Percentiles rank a stretch among this genome's conserved stretches.
Conservation (phyloP, 2,329 filamentous ascomycete species). For the Trichophyton rubrum region DNA sequence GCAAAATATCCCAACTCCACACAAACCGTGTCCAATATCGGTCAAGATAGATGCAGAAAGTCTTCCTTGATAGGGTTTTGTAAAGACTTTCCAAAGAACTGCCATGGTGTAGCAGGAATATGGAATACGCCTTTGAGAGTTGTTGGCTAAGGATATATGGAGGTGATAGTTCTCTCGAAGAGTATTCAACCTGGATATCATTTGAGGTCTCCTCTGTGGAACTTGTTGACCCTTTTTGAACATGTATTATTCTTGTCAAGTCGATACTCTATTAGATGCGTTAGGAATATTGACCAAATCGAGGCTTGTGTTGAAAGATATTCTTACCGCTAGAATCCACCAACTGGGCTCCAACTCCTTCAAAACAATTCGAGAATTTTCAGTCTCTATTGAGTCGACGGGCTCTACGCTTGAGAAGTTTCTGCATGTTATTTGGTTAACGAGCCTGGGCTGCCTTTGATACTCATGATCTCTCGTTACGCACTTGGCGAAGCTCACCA, state of each 20-base stretch:
- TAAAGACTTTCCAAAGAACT: conserved; percentile 60
- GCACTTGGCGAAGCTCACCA: conserved; percentile 76
- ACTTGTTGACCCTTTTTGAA: conserved; percentile 15
- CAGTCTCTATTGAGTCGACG: conserved; percentile 80
- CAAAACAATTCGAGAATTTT: conserved; percentile 71
- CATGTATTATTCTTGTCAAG: conserved; percentile 58
- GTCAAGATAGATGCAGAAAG: conserved; percentile 60
- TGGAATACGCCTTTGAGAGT: conserved; percentile 65
- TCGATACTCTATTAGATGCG: conserved; percentile 53
- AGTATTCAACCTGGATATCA: conserved; percentile 55
- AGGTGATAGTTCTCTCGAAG: conserved; percentile 78
- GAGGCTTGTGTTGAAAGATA: not conserved
- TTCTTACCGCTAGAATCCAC: conserved; percentile 83
- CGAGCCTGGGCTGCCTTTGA: not conserved
- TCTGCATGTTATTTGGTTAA: conserved; percentile 27
- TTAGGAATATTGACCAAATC: not conserved
- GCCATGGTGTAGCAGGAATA: conserved; percentile 81
- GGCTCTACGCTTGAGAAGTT: conserved; percentile 68
- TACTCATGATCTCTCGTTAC: conserved; percentile 14
- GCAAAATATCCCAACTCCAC: conserved; percentile 67
- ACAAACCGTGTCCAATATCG: conserved; percentile 68
- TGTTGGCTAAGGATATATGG: conserved; percentile 66
- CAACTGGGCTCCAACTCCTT: conserved; percentile 80
- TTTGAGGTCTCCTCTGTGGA: not conserved
- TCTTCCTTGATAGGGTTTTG: conserved; percentile 48